phyloP scores from a whole-genome alignment of 1,284 basidiomycete species.

The Microbotryum lychnidis-dioicae region DNA sequence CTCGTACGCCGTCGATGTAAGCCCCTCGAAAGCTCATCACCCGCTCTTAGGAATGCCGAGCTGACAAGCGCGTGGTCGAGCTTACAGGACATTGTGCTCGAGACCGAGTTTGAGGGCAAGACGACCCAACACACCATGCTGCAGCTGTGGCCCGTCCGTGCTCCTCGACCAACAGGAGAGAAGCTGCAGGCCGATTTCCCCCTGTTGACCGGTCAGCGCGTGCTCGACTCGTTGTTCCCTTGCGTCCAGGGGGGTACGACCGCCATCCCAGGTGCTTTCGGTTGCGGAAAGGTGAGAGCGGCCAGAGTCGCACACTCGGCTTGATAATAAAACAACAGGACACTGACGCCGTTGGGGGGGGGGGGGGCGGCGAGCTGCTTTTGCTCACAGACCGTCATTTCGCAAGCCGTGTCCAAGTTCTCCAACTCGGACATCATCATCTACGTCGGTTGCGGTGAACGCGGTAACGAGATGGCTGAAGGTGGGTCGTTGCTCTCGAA shows the following conservation, averaged over 20 bases:
- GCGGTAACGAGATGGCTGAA: constrained; percentile 83
- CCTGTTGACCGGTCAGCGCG: constrained; percentile 90
- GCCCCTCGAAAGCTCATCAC: not conserved
- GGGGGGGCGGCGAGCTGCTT: no score
- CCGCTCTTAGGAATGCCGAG: not conserved
- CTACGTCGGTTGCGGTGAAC: constrained; percentile 74
- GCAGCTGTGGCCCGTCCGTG: constrained; percentile 98
- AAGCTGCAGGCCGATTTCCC: constrained; percentile 91
- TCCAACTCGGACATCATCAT: constrained; percentile 99
- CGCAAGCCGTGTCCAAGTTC: constrained; percentile 94
- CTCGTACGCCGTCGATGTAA: constrained; percentile 78
- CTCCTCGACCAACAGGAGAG: constrained; percentile 87
- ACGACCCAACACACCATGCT: constrained; percentile 89
- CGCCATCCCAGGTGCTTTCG: constrained; percentile 97
- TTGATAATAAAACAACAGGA: not conserved
- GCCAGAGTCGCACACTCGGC: not conserved
- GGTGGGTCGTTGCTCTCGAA: constrained; percentile 47
- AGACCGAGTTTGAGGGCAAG: constrained; percentile 97
- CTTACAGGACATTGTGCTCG: constrained; percentile 77
- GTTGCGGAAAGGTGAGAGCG: constrained; percentile 52
- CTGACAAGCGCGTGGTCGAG: not conserved
- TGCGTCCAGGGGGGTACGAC: constrained; percentile 97
- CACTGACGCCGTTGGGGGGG: not conserved
- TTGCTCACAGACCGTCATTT: constrained; percentile 68
- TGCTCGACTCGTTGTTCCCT: constrained; percentile 95